These are phyloP conservation scores for Eucalyptus cloeziana DNA, from an alignment of 345 rosid genomes.

Conservation along the genomic window DNA sequence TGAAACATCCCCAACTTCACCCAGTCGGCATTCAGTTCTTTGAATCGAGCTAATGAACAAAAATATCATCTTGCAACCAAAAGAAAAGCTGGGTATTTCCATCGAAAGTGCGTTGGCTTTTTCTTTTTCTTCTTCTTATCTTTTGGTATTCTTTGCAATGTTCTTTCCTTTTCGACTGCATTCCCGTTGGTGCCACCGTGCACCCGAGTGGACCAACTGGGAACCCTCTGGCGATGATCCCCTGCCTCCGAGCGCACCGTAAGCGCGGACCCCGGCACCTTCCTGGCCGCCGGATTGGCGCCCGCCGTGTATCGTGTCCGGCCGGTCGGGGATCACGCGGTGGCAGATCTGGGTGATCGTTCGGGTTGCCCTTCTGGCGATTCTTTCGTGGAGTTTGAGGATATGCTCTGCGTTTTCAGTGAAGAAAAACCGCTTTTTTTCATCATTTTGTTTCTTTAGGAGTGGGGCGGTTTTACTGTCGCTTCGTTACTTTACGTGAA, in stretches of 20 bases:
- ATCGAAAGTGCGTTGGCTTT: neutral
- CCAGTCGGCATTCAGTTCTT: neutral
- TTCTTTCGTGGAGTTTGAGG: neutral
- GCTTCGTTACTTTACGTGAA: neutral
- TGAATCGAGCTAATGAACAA: neutral
- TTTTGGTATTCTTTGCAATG: neutral
- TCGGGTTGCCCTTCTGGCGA: neutral
- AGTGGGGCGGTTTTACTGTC: neutral
- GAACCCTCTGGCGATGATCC: neutral
- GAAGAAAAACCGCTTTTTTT: neutral
- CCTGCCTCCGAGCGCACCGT: neutral
- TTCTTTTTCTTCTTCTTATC: neutral
- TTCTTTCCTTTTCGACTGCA: neutral
- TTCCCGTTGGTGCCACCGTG: neutral
- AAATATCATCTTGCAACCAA: neutral
- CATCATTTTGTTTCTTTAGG: neutral
- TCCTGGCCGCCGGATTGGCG: neutral
- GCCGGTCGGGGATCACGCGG: neutral
- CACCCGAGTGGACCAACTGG: neutral
- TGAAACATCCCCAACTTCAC: neutral
- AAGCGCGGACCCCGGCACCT: neutral
- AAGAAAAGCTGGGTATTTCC: neutral
- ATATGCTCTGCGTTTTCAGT: neutral
- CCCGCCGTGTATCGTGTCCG: neutral
- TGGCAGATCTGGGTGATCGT: neutral